Base-by-base conservation (phyloP, 148 eudicot species). In the Rhododendron kiyosumense region DNA sequence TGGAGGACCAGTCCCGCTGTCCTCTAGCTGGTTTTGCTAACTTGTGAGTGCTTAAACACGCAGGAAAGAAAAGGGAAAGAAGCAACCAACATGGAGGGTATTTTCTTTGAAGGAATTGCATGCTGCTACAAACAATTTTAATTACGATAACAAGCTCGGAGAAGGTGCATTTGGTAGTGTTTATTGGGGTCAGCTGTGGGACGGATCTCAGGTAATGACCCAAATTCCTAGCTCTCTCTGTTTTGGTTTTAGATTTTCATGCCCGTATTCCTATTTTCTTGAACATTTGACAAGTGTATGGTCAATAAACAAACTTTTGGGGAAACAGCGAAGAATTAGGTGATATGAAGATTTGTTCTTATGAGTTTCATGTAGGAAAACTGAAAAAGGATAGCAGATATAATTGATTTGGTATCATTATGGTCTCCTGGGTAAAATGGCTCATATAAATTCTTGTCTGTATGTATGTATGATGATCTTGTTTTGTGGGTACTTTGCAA, bases 91-190 rank as follows among this genome's bases (percentile, higher is more conserved):
- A 43, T 95, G 99, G 97, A 95, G 99, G 93, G 89, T 93, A 57
- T 96, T 96, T 87, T 95, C 99, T 82, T 87, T 96, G 90, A 96
- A 96, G 85, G 99, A 96, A 85, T 88, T 96, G 91, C 99, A 93
- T 84, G 84, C 94, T n/a, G 99, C 99, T 30, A 96, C 99, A 2
- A 95, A 96, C 88, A 95, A 95, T 87, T 96, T 95, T 84, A 95
- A 96, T 88, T 95, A 96, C 52, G 98, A 96, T 87, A 96, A 94
- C 90, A 95, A 95, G 90, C 96, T 96, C 34, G 99, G 99, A 87
- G 97, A 96, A 89, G 99, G 98, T 87, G 99, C 97, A 52, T 95
- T 96, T 88, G 99, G 99, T 67, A 96, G 99, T 92, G 99, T 96
- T 81, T 96, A 96, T 83, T 95, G 99, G 98, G 99, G 99, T 86